Evolutionary conservation across 805 yeast species (phyloP).

Genomic region (Suhomyces kilbournensis): DNA sequence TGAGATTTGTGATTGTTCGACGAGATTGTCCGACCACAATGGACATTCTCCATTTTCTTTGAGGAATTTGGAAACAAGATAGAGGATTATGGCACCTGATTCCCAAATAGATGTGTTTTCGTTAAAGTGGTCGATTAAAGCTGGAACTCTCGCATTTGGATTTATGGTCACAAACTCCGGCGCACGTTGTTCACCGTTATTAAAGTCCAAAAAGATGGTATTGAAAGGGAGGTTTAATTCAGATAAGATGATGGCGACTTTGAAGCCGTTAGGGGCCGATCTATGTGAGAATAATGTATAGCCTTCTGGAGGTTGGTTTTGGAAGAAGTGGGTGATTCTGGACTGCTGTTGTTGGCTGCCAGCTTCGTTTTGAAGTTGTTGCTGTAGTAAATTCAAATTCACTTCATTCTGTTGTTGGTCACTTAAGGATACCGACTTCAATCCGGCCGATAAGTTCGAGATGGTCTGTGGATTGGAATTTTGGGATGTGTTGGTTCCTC

Average conservation of each 20-base stretch:
- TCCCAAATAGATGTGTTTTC: slow-evolving; percentile 89
- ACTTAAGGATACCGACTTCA: slow-evolving; percentile 40
- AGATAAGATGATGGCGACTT: slow-evolving; percentile 84
- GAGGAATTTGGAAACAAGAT: slow-evolving; percentile 66
- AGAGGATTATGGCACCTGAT: slow-evolving; percentile 86
- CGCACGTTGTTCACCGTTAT: slow-evolving; percentile 83
- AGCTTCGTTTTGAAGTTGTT: slow-evolving; percentile 43
- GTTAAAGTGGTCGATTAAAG: slow-evolving; percentile 81
- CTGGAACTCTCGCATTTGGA: slow-evolving; percentile 95
- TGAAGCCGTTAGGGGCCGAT: slow-evolving; percentile 94
- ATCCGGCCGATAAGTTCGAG: slow-evolving; percentile 46
- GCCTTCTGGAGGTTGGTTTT: slow-evolving; percentile 76
- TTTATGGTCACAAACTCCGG: slow-evolving; percentile 92
- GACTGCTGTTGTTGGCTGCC: slow-evolving; percentile 45
- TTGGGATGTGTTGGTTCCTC: background rate
- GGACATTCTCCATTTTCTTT: slow-evolving; percentile 66
- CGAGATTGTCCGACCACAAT: slow-evolving; percentile 73
- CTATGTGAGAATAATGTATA: slow-evolving; percentile 79
- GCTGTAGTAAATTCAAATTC: slow-evolving; percentile 42
- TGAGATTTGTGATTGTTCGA: slow-evolving; percentile 79
- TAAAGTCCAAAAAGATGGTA: slow-evolving; percentile 83
- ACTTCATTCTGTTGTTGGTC: slow-evolving; percentile 44
- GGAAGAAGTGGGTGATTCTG: slow-evolving; percentile 68
- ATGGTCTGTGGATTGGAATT: slow-evolving; percentile 23
- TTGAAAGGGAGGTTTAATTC: slow-evolving; percentile 78